A percentile compares a stretch with the other conserved stretches of the same genome.
phyloP scores from a whole-genome alignment of 768 basidiomycete species.

The Tremella yokohamensis region DNA sequence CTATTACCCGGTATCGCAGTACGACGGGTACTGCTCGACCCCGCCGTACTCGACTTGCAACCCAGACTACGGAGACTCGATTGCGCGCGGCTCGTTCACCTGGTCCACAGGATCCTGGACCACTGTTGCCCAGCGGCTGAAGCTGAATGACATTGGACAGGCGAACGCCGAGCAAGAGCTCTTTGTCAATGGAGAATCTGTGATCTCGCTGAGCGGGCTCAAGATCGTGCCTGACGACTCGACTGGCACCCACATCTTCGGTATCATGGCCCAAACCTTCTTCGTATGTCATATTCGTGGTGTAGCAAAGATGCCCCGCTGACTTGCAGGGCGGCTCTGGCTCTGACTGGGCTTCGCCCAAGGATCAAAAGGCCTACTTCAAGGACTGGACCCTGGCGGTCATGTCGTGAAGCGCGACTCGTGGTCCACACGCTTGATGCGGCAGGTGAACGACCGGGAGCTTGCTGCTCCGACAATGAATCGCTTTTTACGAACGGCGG shows the following conservation, averaged over 20 bases:
- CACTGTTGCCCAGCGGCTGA: conserved; percentile 66
- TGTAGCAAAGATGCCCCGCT: not conserved
- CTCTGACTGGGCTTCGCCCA: conserved; percentile 60
- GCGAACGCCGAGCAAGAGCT: conserved; percentile 72
- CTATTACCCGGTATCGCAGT: conserved; percentile 63
- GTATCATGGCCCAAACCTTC: conserved; percentile 66
- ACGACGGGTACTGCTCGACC: conserved; percentile 59
- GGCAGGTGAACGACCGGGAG: too few relatives aligned
- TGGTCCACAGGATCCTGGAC: conserved; percentile 67
- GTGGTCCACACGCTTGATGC: too few relatives aligned
- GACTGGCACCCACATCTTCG: conserved; percentile 57
- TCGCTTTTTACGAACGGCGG: too few relatives aligned
- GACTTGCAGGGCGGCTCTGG: conserved; percentile 49
- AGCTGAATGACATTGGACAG: conserved; percentile 67
- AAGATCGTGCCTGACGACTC: conserved; percentile 57
- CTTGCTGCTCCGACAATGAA: too few relatives aligned
- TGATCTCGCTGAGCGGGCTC: conserved; percentile 60
- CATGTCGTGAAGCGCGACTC: conserved; percentile 36
- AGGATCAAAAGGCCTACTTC: conserved; percentile 64
- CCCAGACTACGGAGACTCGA: conserved; percentile 56
- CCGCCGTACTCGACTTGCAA: conserved; percentile 38
- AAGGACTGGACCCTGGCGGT: conserved; percentile 68
- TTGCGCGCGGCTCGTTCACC: conserved; percentile 66
- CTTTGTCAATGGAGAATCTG: conserved; percentile 64
- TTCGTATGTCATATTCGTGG: conserved; percentile 58